These are phyloP conservation scores for Schizochytrium sp. DNA, from an alignment of 108 stramenopile species.

Conservation along the genomic window DNA sequence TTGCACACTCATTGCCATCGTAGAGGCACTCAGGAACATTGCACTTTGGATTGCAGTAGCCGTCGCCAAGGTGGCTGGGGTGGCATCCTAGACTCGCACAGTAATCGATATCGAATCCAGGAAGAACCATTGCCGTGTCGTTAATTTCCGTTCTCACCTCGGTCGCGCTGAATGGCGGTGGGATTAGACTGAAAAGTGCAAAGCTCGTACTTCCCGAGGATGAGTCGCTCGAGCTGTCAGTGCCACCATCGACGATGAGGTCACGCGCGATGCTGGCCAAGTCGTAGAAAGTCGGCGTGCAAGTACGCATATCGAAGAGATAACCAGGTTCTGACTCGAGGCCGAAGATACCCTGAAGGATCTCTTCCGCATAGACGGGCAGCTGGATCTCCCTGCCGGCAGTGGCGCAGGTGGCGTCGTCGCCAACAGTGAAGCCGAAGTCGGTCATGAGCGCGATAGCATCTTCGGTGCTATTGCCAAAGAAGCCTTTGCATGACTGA, in stretches of 20 bases:
- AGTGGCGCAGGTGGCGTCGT: neutral
- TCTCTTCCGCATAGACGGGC: neutral
- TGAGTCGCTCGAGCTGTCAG: neutral
- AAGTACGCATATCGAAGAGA: neutral
- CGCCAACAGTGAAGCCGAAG: neutral
- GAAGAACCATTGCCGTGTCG: neutral
- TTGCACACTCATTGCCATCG: neutral
- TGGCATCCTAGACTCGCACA: neutral
- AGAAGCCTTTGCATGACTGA: neutral
- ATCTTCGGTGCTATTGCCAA: neutral
- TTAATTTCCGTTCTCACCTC: neutral
- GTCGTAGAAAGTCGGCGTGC: neutral
- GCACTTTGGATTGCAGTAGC: constrained; percentile 14
- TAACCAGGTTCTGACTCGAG: neutral
- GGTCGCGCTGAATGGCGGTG: neutral
- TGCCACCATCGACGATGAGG: neutral
- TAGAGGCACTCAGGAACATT: neutral
- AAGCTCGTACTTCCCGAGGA: no score
- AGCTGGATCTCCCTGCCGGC: neutral
- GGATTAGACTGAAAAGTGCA: no score
- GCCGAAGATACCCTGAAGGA: neutral
- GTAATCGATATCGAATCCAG: neutral
- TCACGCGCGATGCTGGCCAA: neutral
- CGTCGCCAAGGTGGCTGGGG: neutral
- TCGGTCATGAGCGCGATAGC: neutral